Percentiles rank a stretch among this genome's conserved stretches.
phyloP scores from a whole-genome alignment of 805 yeast species.

The Cyberlindnera mississippiensis region DNA sequence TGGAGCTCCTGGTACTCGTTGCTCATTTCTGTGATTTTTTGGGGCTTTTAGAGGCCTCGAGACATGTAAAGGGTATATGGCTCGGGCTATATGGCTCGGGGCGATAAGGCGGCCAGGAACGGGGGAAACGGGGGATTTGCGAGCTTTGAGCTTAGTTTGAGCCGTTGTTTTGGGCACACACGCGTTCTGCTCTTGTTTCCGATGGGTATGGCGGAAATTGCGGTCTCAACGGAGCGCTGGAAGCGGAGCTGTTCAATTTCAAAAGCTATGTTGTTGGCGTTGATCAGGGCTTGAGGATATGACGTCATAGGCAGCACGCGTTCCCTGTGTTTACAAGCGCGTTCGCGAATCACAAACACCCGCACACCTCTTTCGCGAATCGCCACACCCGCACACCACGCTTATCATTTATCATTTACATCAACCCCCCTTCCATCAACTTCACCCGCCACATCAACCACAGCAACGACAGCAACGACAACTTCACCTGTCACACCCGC shows the following conservation, averaged over 20 bases:
- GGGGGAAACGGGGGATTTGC: too few species aligned
- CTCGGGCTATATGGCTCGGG: neutral
- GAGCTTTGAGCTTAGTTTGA: too few species aligned
- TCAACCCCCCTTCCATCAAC: too few species aligned
- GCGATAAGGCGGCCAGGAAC: too few species aligned
- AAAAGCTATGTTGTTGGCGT: neutral
- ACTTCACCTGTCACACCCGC: too few species aligned
- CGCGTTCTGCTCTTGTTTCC: too few species aligned
- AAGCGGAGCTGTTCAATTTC: too few species aligned
- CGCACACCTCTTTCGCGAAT: neutral
- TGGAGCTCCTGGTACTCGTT: conserved; percentile 24
- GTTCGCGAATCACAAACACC: neutral
- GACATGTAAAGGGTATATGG: neutral
- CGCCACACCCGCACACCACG: neutral
- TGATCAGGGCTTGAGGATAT: neutral
- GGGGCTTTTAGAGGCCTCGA: neutral
- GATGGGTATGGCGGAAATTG: too few species aligned
- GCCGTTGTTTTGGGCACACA: too few species aligned
- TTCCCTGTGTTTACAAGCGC: neutral
- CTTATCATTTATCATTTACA: neutral
- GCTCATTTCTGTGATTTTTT: conserved; percentile 2
- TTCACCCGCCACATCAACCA: neutral
- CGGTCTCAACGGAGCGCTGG: too few species aligned
- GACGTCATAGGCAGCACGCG: neutral
- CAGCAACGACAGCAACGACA: too few species aligned